A percentile compares a stretch with the other conserved stretches of the same genome.
These are phyloP conservation scores for Annulohypoxylon nitens DNA, from an alignment of 495 filamentous ascomycete species.

Conservation along the genomic window DNA sequence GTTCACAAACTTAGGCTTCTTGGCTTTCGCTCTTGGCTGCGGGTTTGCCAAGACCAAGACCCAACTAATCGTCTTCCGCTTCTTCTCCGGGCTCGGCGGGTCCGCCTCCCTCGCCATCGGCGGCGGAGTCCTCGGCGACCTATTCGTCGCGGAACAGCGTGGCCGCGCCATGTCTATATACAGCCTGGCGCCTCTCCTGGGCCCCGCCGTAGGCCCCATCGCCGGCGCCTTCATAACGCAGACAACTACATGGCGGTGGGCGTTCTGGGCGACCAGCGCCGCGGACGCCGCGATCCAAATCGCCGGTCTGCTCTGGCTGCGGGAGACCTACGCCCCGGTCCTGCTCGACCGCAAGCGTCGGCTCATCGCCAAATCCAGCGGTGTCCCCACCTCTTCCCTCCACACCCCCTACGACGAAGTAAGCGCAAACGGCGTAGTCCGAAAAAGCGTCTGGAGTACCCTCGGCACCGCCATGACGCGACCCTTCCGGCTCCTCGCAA, in stretches of 20 bases:
- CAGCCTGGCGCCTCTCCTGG: constrained; percentile 72
- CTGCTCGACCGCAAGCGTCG: constrained; percentile 70
- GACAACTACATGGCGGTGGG: constrained; percentile 78
- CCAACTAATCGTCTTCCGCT: constrained; percentile 69
- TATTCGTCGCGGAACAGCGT: constrained; percentile 72
- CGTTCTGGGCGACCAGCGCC: constrained; percentile 74
- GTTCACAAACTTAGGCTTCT: constrained; percentile 63
- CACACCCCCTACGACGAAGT: constrained; percentile 72
- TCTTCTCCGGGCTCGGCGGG: constrained; percentile 68
- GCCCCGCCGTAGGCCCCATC: constrained; percentile 75
- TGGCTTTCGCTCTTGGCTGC: constrained; percentile 70
- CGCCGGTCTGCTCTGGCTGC: constrained; percentile 74
- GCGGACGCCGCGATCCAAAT: constrained; percentile 72
- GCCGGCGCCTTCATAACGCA: constrained; percentile 75
- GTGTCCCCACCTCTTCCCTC: constrained; percentile 63
- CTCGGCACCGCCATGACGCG: constrained; percentile 64
- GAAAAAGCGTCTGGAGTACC: constrained; percentile 50
- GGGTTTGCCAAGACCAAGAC: constrained; percentile 67
- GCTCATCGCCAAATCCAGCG: constrained; percentile 71
- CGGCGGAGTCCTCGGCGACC: constrained; percentile 73
- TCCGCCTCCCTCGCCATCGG: constrained; percentile 67
- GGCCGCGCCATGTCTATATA: constrained; percentile 75
- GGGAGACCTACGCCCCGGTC: constrained; percentile 77
- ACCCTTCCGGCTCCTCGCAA: constrained; percentile 69
- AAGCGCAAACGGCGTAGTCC: constrained; percentile 46